Base-by-base conservation (phyloP, 164 flowering plant genomes). In the Nelumbo lutea region DNA sequence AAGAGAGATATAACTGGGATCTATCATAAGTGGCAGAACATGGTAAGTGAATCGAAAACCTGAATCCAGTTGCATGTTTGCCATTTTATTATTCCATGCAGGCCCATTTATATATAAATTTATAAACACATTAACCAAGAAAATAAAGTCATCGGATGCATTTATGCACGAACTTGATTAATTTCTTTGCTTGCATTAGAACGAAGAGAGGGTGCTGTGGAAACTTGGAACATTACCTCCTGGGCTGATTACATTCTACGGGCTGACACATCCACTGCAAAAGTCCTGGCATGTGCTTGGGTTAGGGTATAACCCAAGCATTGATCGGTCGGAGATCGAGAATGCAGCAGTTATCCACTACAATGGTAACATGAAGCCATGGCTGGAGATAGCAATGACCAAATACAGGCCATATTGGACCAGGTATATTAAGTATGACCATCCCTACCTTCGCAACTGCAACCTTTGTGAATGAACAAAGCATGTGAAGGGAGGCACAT, bases 231-330 rank as follows among this genome's bases (percentile, higher is more conserved):
- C 98, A 27, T 68, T 96, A 67, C 99, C 99, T 57, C 98, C 98
- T 2, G 99, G 99, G 14, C 78, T 96, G 56, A 96, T 96, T 43
- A 93, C 99, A 63, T 96, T 96, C 76, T 96, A 93, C 61, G 82
- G 90, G 66, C 74, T 93, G 67, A 93, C 90, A 42, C 96, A 93
- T 77, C 96, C 98, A 2, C 88, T 96, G 56, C 79, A 86, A 13
- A 96, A 96, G 80, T 84, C 93, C 11, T 96, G 99, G 99, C 99
- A 96, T 59, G 99, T 96, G 66, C 88, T 96, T 62, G 99, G 99
- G 42, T 79, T 96, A 80, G 99, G 99, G 50, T 96, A 93, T 74
- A 96, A 89, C 78, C 98, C 98, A n/a, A 96, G 91, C 67, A 44
- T 93, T 44, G 95, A 91, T 73, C 76, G 79, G 55, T 61, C 84